Percentiles rank a stretch among this genome's conserved stretches.
Evolutionary conservation across 768 basidiomycete genomes (phyloP).

Genomic region (Lyophyllum shimeji): DNA sequence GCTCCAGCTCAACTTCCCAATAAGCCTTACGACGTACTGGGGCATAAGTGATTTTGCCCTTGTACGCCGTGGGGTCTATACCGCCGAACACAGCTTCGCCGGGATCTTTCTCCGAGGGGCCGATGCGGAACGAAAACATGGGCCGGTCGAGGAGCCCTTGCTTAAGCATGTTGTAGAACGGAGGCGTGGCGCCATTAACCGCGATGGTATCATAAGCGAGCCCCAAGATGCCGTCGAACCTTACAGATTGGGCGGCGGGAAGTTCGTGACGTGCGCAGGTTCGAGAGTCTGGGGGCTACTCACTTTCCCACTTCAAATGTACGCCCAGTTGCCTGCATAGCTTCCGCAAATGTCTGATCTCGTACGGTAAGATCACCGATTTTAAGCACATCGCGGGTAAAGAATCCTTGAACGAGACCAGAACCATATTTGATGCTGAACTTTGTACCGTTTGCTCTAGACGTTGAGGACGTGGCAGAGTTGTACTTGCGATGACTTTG

Average conservation of each 20-base stretch:
- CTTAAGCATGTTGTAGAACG: slow-evolving; percentile 92
- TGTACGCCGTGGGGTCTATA: slow-evolving; percentile 74
- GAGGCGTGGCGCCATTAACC: slow-evolving; percentile 89
- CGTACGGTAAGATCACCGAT: slow-evolving; percentile 84
- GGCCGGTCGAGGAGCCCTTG: slow-evolving; percentile 80
- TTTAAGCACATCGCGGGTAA: slow-evolving; percentile 75
- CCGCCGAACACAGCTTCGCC: slow-evolving; percentile 94
- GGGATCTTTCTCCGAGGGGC: slow-evolving; percentile 81
- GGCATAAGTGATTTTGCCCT: slow-evolving; percentile 79
- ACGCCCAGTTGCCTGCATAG: slow-evolving; percentile 92
- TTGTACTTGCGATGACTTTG: slow-evolving; percentile 96
- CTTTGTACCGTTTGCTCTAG: slow-evolving; percentile 85
- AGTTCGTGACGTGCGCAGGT: background rate
- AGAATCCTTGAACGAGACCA: slow-evolving; percentile 94
- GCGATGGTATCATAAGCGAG: slow-evolving; percentile 94
- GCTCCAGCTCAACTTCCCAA: slow-evolving; percentile 79
- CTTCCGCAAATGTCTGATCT: slow-evolving; percentile 89
- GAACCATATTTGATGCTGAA: slow-evolving; percentile 95
- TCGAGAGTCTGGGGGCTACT: slow-evolving; percentile 25
- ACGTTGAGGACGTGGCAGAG: slow-evolving; percentile 70
- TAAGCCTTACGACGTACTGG: slow-evolving; percentile 95
- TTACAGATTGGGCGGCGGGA: slow-evolving; percentile 23
- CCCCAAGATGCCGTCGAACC: slow-evolving; percentile 95
- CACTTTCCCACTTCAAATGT: slow-evolving; percentile 96
- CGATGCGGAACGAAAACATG: slow-evolving; percentile 94